Base-by-base conservation (phyloP, 1,284 basidiomycete genomes). In the Cutaneotrichosporon cavernicola region DNA sequence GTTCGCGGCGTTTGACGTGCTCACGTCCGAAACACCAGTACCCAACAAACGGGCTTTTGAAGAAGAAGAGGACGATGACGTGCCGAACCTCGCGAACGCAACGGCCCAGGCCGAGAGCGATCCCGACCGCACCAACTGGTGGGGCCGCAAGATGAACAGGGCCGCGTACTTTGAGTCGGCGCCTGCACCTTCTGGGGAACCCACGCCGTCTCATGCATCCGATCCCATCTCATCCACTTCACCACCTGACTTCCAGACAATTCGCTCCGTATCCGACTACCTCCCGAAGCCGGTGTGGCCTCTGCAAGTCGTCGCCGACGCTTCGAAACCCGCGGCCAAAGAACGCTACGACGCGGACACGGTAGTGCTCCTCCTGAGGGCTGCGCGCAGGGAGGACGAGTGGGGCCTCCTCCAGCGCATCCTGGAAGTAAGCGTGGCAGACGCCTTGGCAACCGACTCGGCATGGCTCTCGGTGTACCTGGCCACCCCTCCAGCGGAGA, bases 41-140 rank as follows among this genome's bases (percentile, higher is more conserved):
- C 6, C 51, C 13, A 49, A 53, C 57, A n/a, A 36, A 50, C 22
- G 47, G 21, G 40, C 36, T 26, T 56, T 58, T 30, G 60, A 60
- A n/a, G 65, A 66, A 6, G 62, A 64, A 31, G 68, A 66, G 11
- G 68, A 63, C 1, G 67, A 69, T 13, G 65, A 63, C 26, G 58
- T 36, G 14, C 60, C 64, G 4, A 49, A 60, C 1, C 56, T 60
- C 4, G 46, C 47, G 32, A 21, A 30, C 7, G 18, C 38, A 22
- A 58, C 50, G 5, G 56, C 56, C 8, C 36, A 53, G 6, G 61
- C 56, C n/a, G 61, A 60, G 8, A 43, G 21, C 16, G 21, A 32
- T 32, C 14, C 22, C 13, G 62, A 63, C 18, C 30, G 49, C 9
- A 50, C 59, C 32, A 61, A 61, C 62, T 63, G 63, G 63, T 13